A percentile compares a stretch with the other conserved stretches of the same genome.
Evolutionary conservation across 2,329 filamentous ascomycete genomes (phyloP).

Genomic region (Aplosporella prunicola): DNA sequence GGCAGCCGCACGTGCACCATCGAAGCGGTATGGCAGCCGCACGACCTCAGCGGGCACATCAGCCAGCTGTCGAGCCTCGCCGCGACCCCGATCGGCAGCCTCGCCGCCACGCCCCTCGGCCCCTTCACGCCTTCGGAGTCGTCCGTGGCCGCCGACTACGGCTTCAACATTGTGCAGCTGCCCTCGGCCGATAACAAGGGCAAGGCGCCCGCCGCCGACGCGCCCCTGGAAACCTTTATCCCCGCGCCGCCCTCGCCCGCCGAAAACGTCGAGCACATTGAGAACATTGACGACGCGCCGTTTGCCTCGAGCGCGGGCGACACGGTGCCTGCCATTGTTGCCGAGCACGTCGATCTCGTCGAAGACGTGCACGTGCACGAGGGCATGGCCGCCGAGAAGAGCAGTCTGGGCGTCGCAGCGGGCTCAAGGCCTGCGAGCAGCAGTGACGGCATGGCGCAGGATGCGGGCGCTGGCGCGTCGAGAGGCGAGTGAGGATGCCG

Average conservation of each 20-base stretch:
- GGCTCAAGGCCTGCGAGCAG: too few relatives aligned
- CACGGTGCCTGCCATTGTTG: not conserved
- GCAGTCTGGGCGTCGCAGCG: not conserved
- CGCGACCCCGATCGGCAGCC: not conserved
- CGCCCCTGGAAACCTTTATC: slow-evolving; percentile 5
- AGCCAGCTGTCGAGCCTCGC: not conserved
- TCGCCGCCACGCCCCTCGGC: not conserved
- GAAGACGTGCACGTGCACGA: not conserved
- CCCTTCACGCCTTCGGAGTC: slow-evolving; percentile 1
- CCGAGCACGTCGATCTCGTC: not conserved
- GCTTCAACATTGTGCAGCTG: too few relatives aligned
- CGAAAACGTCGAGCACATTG: not conserved
- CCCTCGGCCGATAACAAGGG: slow-evolving; percentile 1
- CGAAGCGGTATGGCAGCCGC: slow-evolving; percentile 10
- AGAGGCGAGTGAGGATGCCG: not conserved
- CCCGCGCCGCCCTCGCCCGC: too few relatives aligned
- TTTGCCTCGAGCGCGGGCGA: not conserved
- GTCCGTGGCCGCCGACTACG: not conserved
- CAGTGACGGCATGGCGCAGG: not conserved
- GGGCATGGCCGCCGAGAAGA: not conserved
- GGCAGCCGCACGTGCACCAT: slow-evolving; percentile 10
- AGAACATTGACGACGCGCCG: not conserved
- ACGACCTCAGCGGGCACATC: slow-evolving; percentile 1
- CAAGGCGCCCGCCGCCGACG: not conserved
- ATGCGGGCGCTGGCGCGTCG: not conserved